Conservation (phyloP, 1,284 basidiomycete species). For the Boletus subluridellus region DNA sequence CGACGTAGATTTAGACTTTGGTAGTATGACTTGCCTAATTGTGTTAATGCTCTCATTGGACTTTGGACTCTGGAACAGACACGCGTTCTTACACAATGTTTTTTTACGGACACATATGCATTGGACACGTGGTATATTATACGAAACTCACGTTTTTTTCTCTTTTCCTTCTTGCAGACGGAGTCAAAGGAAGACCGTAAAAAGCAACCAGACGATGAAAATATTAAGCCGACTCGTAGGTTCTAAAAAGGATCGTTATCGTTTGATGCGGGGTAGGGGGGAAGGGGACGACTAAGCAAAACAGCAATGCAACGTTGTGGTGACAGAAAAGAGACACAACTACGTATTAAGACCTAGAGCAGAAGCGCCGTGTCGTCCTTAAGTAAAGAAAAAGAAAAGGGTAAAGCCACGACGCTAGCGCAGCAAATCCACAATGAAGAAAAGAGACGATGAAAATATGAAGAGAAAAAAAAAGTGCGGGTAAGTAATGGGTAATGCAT, state of each 20-base stretch:
- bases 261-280: conserved; percentile 21
- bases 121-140: conserved; percentile 15
- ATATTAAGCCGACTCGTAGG: conserved; percentile 27
- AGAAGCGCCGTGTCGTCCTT: conserved; percentile 29
- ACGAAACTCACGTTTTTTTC: conserved; percentile 2
- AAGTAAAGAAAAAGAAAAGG: conserved; percentile 7
- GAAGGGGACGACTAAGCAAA: conserved; percentile 17
- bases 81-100: too few species aligned
- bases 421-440: conserved; percentile 16
- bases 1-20: conserved; percentile 10
- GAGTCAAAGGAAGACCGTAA: not conserved
- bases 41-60: not conserved
- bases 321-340: conserved; percentile 27
- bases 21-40: not conserved
- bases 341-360: conserved; percentile 29
- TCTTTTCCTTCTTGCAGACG: conserved; percentile 11
- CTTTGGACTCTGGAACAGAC: not conserved
- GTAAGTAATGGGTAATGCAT: conserved; percentile 28
- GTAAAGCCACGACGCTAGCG: conserved; percentile 25
- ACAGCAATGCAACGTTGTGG: conserved; percentile 33
- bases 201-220: conserved; percentile 11
- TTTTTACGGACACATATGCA: not conserved
- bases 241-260: conserved; percentile 26
- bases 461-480: conserved; percentile 8
- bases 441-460: conserved; percentile 9